Percentiles rank a stretch among this genome's conserved stretches.
These are phyloP conservation scores for Sporopachydermia lactativora DNA, from an alignment of 805 yeast genomes.

Conservation along the genomic window DNA sequence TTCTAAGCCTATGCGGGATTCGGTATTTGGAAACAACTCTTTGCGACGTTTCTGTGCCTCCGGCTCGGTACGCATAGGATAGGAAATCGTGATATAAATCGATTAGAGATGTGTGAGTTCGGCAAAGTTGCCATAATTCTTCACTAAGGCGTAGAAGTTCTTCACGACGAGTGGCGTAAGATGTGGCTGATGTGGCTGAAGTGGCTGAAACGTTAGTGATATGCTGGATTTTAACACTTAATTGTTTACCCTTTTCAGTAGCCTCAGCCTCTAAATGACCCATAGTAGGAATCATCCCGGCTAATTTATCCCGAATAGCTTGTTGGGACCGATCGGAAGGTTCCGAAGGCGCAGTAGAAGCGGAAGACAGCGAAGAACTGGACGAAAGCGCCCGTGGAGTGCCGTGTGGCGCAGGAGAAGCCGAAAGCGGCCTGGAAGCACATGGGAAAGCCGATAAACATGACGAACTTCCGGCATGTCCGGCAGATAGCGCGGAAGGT, in stretches of 20 bases:
- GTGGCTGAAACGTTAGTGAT: neutral
- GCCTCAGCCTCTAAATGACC: neutral
- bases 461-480: too few species aligned
- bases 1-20: constrained; percentile 14
- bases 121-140: constrained; percentile 7
- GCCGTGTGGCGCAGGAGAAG: neutral
- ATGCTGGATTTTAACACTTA: neutral
- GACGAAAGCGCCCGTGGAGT: neutral
- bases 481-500: neutral
- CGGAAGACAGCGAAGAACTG: neutral
- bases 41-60: constrained; percentile 8
- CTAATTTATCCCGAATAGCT: neutral
- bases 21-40: constrained; percentile 12
- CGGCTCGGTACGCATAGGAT: constrained; percentile 12
- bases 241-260: neutral
- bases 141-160: neutral
- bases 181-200: neutral
- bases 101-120: constrained; percentile 9
- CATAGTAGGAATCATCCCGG: neutral
- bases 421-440: neutral
- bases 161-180: neutral
- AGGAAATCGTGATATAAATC: constrained; percentile 13
- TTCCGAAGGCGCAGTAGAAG: neutral
- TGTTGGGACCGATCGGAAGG: constrained; percentile 8
- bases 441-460: neutral